Base-by-base conservation (phyloP, 2,329 filamentous ascomycete genomes). In the Claviceps sp. region DNA sequence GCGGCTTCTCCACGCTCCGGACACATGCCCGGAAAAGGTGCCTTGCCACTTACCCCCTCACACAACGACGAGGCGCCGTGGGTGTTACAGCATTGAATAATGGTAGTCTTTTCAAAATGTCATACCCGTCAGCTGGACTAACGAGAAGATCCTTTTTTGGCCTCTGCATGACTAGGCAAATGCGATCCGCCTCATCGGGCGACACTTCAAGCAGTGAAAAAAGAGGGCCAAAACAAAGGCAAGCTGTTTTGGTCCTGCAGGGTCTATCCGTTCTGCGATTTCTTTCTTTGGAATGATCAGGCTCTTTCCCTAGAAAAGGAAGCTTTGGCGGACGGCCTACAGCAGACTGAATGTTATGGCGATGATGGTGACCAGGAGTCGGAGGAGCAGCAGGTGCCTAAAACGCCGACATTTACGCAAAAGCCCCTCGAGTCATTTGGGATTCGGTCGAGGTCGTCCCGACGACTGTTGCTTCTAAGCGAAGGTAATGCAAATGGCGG, bases 211-310 rank as follows among this genome's bases (percentile, higher is more conserved):
- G 62, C 65, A 49, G 67, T 69, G 34, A 67, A 63, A 49, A 73
- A 70, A 52, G 57, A 66, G 3, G 60, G 61, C 1, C 56, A 55
- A 24, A 74, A 73, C 58, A 62, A 67, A 45, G 72, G 71, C 24
- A 67, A 62, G 48, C 64, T 61, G 48, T 76, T 73, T 58, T 74
- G 67, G 61, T 65, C 62, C 9, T 76, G 73, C 57, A 57, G 59
- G 6, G 53, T 58, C n/a, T 58, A 60, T 7, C 61, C 62, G 6
- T 62, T 63, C 47, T 76, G 73, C 59, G 51, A 58, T 6, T 73
- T 76, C 58, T 76, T 73, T 53, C 57, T 74, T 22, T 76, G 68
- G 67, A 63, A 65, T n/a, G 67, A 73, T 7, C 62, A 64, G 1
- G 70, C 71, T 9, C 54, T 58, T 37, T 50, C 55, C 20, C 62